These are phyloP conservation scores for Eutreptiella sp. DNA, from an alignment of 208 protist genomes.

Conservation along the genomic window DNA sequence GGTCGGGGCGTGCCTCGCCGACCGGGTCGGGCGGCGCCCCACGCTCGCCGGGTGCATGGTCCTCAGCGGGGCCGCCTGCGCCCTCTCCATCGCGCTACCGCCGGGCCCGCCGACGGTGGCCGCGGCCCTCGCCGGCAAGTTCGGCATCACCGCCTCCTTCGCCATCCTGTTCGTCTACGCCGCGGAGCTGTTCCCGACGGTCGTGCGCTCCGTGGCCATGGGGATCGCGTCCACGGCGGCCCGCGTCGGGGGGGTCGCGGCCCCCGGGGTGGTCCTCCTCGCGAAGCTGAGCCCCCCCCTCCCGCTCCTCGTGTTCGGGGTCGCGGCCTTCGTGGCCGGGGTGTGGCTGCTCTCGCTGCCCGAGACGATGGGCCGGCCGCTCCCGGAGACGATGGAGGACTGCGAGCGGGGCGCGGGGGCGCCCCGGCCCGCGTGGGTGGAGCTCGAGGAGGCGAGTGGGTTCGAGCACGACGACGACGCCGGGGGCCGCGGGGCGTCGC, in stretches of 20 bases:
- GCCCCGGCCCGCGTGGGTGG: no score
- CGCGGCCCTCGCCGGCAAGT: conserved; percentile 4
- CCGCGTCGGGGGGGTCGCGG: conserved; percentile 17
- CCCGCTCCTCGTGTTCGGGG: no score
- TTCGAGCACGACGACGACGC: no score
- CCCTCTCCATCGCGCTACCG: conserved; percentile 6
- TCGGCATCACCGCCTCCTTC: conserved; percentile 7
- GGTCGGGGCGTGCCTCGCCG: not conserved
- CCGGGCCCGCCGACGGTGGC: no score
- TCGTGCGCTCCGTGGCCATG: conserved; percentile 9
- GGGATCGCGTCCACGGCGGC: conserved; percentile 8
- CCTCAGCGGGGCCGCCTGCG: not conserved
- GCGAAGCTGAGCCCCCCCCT: no score
- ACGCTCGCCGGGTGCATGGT: not conserved
- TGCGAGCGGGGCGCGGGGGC: no score
- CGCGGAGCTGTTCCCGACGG: conserved; percentile 23
- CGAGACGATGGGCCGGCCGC: no score
- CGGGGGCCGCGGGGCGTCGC: no score
- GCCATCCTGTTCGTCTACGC: conserved; percentile 21
- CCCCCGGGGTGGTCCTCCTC: conserved; percentile 14
- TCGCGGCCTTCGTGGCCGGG: no score
- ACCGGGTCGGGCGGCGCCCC: conserved; percentile 1
- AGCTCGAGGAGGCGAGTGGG: no score
- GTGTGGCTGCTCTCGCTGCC: no score
- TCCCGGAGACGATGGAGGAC: no score